Evolutionary conservation across 1,284 basidiomycete genomes (phyloP).

Genomic region (Marasmius oreades): DNA sequence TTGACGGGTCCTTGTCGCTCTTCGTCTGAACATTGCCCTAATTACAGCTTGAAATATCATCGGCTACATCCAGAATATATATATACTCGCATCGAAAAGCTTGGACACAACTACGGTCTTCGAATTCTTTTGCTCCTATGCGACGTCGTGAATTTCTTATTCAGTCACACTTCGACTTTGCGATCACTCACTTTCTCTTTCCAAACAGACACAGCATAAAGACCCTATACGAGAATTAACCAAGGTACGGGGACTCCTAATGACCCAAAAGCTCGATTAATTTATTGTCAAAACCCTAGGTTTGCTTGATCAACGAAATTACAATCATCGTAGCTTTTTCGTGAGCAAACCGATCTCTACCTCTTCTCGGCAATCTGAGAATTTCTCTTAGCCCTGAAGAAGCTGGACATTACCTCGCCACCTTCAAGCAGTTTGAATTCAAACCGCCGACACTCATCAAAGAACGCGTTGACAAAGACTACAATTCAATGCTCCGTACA

Average conservation of each 20-base stretch:
- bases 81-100: constrained; percentile 83
- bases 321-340: constrained; percentile 93
- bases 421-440: constrained; percentile 92
- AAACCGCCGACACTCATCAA: constrained; percentile 93
- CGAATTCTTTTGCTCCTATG: constrained; percentile 89
- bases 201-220: constrained; percentile 78
- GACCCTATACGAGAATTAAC: constrained; percentile 91
- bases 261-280: not conserved
- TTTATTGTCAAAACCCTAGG: constrained; percentile 33
- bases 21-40: not conserved
- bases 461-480: constrained; percentile 88
- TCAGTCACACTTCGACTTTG: constrained; percentile 1
- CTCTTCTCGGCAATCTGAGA: not conserved
- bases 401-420: constrained; percentile 87
- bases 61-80: constrained; percentile 98
- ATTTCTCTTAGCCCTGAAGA: constrained; percentile 71
- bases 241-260: constrained; percentile 47
- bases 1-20: not conserved
- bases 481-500: constrained; percentile 78
- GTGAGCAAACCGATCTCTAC: constrained; percentile 41
- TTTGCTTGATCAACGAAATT: constrained; percentile 88
- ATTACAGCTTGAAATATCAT: constrained; percentile 84
- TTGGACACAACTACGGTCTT: constrained; percentile 79
- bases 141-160: constrained; percentile 69
- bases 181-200: constrained; percentile 7